A percentile compares a stretch with the other conserved stretches of the same genome.
Evolutionary conservation across 176 grass and related monocot genomes (phyloP).

Genomic region (Aegilops speltoides): DNA sequence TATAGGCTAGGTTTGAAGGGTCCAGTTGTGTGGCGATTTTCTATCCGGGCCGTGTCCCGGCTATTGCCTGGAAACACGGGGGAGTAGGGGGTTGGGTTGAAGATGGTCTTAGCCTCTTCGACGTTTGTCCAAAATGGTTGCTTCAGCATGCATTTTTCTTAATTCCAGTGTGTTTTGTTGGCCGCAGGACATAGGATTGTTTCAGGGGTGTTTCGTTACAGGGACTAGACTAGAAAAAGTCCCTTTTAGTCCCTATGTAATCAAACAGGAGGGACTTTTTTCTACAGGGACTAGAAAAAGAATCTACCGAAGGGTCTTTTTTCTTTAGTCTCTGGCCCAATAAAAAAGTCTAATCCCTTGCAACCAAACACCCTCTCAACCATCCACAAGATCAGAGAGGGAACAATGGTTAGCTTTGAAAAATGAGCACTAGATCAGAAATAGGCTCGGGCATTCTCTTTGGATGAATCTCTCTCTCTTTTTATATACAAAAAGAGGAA

Average conservation of each 20-base stretch:
- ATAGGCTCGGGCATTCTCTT: not conserved
- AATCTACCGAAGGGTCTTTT: too few relatives aligned
- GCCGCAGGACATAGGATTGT: slow-evolving; percentile 11
- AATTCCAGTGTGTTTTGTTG: slow-evolving; percentile 18
- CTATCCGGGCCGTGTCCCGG: too few relatives aligned
- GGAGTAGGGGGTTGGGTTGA: too few relatives aligned
- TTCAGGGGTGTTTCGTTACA: not conserved
- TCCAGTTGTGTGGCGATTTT: too few relatives aligned
- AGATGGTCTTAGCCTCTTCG: not conserved
- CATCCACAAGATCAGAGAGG: not conserved
- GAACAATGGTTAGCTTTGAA: slow-evolving; percentile 9
- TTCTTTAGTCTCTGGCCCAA: too few relatives aligned
- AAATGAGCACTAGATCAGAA: not conserved
- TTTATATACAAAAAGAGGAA: not conserved
- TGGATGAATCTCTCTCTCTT: not conserved
- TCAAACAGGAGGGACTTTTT: too few relatives aligned
- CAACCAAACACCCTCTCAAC: not conserved
- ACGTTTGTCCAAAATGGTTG: slow-evolving; percentile 27
- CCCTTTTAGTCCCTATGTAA: too few relatives aligned
- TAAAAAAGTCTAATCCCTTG: too few relatives aligned
- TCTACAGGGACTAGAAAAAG: too few relatives aligned
- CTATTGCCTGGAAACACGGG: too few relatives aligned
- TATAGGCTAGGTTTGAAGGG: too few relatives aligned
- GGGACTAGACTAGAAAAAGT: too few relatives aligned
- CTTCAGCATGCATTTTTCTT: slow-evolving; percentile 2